phyloP scores from a whole-genome alignment of 306 rosid genomes.

The Dalbergia cultrata region DNA sequence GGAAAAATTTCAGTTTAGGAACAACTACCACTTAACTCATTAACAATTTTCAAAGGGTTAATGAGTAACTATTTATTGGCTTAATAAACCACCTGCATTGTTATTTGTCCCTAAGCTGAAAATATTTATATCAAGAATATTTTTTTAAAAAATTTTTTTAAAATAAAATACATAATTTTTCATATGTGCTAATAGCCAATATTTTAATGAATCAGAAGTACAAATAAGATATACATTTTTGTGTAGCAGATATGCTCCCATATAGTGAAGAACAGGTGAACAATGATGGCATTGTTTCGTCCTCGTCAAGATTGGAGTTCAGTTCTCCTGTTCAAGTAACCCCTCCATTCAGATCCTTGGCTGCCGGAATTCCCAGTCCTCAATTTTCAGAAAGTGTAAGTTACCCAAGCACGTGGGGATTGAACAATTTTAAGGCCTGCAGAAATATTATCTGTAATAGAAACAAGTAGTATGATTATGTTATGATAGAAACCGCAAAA shows the following conservation, averaged over 20 bases:
- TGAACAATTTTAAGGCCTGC: constrained; percentile 24
- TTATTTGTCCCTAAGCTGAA: background rate
- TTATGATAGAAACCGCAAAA: background rate
- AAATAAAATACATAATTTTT: background rate
- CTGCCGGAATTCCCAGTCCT: constrained; percentile 91
- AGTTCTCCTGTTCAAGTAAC: constrained; percentile 80
- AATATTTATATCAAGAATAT: background rate
- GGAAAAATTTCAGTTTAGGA: background rate
- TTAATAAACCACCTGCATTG: background rate
- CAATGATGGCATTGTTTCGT: constrained; percentile 54
- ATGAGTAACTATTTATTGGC: constrained; percentile 7
- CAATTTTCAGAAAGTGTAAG: constrained; percentile 96
- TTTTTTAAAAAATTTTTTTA: background rate
- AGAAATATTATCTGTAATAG: background rate
- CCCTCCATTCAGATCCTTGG: constrained; percentile 83
- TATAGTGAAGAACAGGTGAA: constrained; percentile 57
- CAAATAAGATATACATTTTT: constrained; percentile 34
- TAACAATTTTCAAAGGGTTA: background rate
- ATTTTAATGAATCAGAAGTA: constrained; percentile 30
- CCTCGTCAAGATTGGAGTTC: constrained; percentile 65
- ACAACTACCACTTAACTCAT: constrained; percentile 14
- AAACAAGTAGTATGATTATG: constrained; percentile 7
- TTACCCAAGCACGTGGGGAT: constrained; percentile 23
- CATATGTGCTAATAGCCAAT: constrained; percentile 9
- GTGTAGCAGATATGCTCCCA: constrained; percentile 55